Percentiles rank a stretch among this genome's conserved stretches.
Conservation (phyloP, 2,329 filamentous ascomycete species). For the Aspergillus sp. region DNA sequence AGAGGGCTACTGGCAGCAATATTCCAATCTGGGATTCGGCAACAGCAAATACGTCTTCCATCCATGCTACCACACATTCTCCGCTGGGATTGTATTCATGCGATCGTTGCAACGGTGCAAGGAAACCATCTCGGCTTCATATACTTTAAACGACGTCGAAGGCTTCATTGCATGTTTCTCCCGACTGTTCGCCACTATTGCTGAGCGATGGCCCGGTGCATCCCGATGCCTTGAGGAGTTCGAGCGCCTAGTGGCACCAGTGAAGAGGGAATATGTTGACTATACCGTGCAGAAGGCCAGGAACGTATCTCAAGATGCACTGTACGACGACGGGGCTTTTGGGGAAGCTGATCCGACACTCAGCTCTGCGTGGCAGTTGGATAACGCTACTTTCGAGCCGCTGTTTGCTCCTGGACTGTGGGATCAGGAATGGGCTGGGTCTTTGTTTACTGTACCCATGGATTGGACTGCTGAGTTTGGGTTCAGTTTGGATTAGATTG, state of each 20-base stretch:
- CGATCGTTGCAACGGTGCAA: neutral
- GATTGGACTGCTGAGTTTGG: too few species aligned
- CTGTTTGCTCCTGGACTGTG: too few species aligned
- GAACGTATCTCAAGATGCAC: too few species aligned
- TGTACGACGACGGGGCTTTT: too few species aligned
- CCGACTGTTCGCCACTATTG: neutral
- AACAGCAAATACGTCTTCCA: conserved; percentile 1
- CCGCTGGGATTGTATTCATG: neutral
- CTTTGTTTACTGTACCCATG: too few species aligned
- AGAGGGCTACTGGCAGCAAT: neutral
- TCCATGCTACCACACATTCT: neutral
- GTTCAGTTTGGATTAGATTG: too few species aligned
- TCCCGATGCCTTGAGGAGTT: neutral
- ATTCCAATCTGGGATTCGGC: neutral
- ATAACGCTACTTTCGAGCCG: too few species aligned
- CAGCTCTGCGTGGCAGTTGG: too few species aligned
- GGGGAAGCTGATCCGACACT: too few species aligned
- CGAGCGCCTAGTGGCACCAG: neutral
- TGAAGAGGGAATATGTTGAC: neutral
- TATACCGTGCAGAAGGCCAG: too few species aligned
- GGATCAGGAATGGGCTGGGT: too few species aligned
- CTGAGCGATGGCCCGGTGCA: neutral
- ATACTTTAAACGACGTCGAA: neutral
- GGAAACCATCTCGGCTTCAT: neutral
- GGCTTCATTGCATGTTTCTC: neutral